These are phyloP conservation scores for Populus hybrid DNA, from an alignment of 441 rosid genomes.

Conservation along the genomic window DNA sequence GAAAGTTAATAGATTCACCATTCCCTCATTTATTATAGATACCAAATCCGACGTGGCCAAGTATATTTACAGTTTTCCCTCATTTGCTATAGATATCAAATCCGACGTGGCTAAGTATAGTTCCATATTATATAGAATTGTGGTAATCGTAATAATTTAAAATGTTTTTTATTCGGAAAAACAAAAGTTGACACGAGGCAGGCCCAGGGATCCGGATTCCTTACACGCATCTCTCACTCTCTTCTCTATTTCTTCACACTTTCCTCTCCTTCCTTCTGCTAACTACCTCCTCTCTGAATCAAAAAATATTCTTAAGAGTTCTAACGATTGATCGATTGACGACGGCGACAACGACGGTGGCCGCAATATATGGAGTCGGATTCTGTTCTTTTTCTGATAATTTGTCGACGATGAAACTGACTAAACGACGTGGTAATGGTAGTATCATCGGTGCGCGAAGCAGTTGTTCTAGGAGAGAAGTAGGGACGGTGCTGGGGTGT, in stretches of 20 bases:
- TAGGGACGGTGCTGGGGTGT: slow-evolving; percentile 32
- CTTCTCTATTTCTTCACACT: slow-evolving; percentile 13
- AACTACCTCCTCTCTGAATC: not conserved
- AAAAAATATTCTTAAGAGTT: not conserved
- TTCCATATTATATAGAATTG: no score
- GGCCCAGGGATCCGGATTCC: slow-evolving; percentile 40
- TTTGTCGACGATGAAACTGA: slow-evolving; percentile 32
- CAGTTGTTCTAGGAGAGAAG: slow-evolving; percentile 19
- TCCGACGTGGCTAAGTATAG: no score
- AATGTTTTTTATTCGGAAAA: slow-evolving; percentile 25
- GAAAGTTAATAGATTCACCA: no score
- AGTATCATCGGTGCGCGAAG: slow-evolving; percentile 19
- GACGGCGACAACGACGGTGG: slow-evolving; percentile 20
- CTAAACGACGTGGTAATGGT: slow-evolving; percentile 14
- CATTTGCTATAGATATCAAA: no score
- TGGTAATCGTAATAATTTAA: no score
- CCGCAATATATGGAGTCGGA: slow-evolving; percentile 31
- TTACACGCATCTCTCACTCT: slow-evolving; percentile 51
- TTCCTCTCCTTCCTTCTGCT: not conserved
- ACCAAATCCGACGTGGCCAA: no score
- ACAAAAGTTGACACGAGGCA: slow-evolving; percentile 42
- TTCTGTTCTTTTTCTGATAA: slow-evolving; percentile 13
- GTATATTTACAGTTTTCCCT: no score
- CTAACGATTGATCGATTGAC: slow-evolving; percentile 3
- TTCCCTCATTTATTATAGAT: no score